Evolutionary conservation across 179 eudicot genomes (phyloP), one percentile per base, ranked within the genome.

Genomic region (Nepenthes alata): DNA sequence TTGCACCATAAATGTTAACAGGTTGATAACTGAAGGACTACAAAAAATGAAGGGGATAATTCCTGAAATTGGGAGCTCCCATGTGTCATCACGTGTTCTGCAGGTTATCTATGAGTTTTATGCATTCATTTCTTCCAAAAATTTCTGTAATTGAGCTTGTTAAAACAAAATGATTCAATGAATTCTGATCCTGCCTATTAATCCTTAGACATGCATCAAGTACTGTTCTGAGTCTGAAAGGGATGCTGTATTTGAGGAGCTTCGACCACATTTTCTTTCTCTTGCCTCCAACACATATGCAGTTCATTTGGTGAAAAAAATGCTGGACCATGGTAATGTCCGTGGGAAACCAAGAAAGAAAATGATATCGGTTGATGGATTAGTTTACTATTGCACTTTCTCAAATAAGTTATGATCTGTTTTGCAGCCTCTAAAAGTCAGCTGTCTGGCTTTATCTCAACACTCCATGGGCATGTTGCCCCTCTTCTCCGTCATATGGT

Each of bases 21-120:
- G 98, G 86, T 78, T 81, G 72, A 79, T 94, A 56, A 82, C 78
- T 60, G 91, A 90, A 73, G 97, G 91, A 44, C 57, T 94, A 47
- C 66, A 75, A 67, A 94, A 94, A 75, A 94, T 94, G 97, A 85
- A 83, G 73, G 96, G 97, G 54, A 87, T 82, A 72, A 84, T 87
- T 71, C 84, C 81, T 58, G 99, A 94, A 75, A 94, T 94, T 45
- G 97, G 95, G 37, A 66, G 80, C 59, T 94, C 99, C 57, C 97
- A 85, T 74, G 85, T 94, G 13, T 83, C 96, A 55, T 87, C 97
- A 66, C 99, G 99, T 68, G 96, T 94, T 61, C 78, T 94, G 71
- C 99, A 94, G 99, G 99, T 94, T 51, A 57, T 63, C 53, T 11
- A n/a, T 66, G 66, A 34, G 49, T 44, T 64, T 60, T 44, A 14